These are phyloP conservation scores for Globisporangium viniferum DNA, from an alignment of 352 stramenopile genomes.

Conservation along the genomic window DNA sequence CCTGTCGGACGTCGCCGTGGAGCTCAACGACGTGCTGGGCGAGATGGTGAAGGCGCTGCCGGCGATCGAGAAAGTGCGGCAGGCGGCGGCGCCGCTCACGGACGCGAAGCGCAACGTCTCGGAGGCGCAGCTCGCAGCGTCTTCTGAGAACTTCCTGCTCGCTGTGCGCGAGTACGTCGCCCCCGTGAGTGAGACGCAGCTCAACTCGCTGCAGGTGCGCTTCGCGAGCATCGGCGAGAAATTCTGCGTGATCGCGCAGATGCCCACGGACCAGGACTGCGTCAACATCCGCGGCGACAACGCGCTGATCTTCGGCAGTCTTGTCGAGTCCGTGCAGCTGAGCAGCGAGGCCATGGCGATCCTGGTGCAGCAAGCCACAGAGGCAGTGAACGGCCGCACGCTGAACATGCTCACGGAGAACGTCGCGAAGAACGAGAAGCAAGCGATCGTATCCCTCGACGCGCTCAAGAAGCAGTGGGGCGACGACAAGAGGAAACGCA, in stretches of 20 bases:
- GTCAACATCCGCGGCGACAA: constrained; percentile 1
- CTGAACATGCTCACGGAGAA: not conserved
- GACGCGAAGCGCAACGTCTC: not conserved
- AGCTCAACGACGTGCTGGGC: not conserved
- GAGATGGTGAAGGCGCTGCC: constrained; percentile 2
- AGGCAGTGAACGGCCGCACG: not conserved
- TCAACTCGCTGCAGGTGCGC: constrained; percentile 7
- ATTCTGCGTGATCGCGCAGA: constrained; percentile 2
- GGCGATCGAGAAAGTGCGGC: not conserved
- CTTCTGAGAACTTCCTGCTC: not conserved
- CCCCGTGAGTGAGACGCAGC: not conserved
- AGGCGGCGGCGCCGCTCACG: not conserved
- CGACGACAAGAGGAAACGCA: not conserved
- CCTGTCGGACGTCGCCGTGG: not conserved
- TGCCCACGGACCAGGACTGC: constrained; percentile 1
- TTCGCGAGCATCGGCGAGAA: constrained; percentile 1
- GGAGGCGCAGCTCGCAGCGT: not conserved
- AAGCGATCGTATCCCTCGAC: not conserved
- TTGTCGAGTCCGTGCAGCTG: not conserved
- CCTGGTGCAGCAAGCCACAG: not conserved
- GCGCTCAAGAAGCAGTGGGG: constrained; percentile 3
- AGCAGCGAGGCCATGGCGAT: not conserved
- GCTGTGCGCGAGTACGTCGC: not conserved
- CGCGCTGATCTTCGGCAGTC: constrained; percentile 1
- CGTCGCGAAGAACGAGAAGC: not conserved